These are phyloP conservation scores for Xerocomellus intermedius DNA, from an alignment of 768 basidiomycete species.

Conservation along the genomic window DNA sequence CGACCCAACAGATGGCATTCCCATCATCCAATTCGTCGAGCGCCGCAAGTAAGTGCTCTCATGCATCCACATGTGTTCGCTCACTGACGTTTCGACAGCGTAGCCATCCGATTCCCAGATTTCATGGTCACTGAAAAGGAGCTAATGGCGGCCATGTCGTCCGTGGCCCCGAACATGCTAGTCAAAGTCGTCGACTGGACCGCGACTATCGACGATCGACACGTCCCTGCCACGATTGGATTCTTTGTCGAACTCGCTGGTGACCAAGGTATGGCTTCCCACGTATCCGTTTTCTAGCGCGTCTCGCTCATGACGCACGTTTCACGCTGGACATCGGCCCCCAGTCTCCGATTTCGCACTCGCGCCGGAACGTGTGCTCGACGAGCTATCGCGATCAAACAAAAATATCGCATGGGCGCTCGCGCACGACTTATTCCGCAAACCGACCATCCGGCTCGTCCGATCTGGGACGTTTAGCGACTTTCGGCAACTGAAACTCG, in stretches of 20 bases:
- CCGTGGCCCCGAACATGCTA: background rate
- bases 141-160: slow-evolving; percentile 5
- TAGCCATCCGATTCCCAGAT: slow-evolving; percentile 8
- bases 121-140: slow-evolving; percentile 14
- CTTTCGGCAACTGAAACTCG: slow-evolving; percentile 18
- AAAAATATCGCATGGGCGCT: background rate
- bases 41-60: slow-evolving; percentile 11
- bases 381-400: background rate
- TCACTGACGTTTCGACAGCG: background rate
- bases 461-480: slow-evolving; percentile 21
- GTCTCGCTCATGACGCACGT: background rate
- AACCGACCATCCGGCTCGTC: slow-evolving; percentile 25
- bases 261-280: background rate
- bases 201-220: slow-evolving; percentile 4
- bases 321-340: background rate
- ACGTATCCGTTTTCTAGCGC: background rate
- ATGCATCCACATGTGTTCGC: background rate
- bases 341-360: background rate
- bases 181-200: slow-evolving; percentile 16
- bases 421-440: background rate
- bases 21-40: slow-evolving; percentile 17
- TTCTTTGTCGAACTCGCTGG: slow-evolving; percentile 18
- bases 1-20: slow-evolving; percentile 15
- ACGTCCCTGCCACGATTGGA: slow-evolving; percentile 5
- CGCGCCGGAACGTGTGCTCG: slow-evolving; percentile 8